Conservation (phyloP, 179 eudicot genomes). For the Camellia oleifera region DNA sequence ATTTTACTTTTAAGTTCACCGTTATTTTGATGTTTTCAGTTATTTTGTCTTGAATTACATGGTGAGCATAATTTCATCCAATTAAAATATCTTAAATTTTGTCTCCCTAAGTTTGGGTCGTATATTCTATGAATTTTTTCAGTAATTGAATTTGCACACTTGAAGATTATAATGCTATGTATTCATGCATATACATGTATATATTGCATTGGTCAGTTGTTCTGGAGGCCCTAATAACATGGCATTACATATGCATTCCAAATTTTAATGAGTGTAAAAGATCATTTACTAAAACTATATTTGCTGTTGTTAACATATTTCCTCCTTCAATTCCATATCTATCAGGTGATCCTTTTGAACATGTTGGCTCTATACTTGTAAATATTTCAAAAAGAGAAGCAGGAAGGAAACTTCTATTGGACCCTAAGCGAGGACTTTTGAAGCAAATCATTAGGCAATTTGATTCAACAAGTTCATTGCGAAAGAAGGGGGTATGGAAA, state of each 20-base stretch:
- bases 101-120: not conserved
- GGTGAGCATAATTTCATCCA: not conserved
- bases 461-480: constrained; percentile 67
- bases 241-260: not conserved
- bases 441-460: constrained; percentile 88
- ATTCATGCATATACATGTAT: not conserved
- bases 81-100: not conserved
- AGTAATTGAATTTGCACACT: not conserved
- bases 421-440: constrained; percentile 83
- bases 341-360: constrained; percentile 90
- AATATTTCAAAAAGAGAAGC: constrained; percentile 75
- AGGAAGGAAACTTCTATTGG: constrained; percentile 81
- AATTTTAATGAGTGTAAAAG: not conserved
- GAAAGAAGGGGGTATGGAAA: constrained; percentile 81
- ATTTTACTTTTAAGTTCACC: not conserved
- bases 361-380: constrained; percentile 89
- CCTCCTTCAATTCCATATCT: not conserved
- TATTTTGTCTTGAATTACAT: not conserved
- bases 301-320: constrained; percentile 10
- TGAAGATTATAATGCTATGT: not conserved
- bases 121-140: not conserved
- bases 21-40: not conserved
- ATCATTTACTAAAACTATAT: not conserved
- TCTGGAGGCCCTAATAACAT: not conserved
- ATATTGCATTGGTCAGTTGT: not conserved